Percentiles rank a stretch among this genome's conserved stretches.
Evolutionary conservation across 2,329 filamentous ascomycete genomes (phyloP).

Genomic region (Nothopassalora personata): DNA sequence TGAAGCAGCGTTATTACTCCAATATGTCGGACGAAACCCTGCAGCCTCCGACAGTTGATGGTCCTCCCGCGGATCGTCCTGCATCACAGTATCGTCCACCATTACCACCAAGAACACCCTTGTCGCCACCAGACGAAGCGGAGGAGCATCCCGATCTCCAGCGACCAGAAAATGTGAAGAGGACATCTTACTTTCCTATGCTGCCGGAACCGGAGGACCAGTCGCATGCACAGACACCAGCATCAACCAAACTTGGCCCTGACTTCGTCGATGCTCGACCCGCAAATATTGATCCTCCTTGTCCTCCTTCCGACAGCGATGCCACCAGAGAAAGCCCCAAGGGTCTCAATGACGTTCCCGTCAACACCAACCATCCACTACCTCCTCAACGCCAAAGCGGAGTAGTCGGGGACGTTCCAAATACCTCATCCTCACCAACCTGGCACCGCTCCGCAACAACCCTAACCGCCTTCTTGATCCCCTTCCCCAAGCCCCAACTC

Average conservation of each 20-base stretch:
- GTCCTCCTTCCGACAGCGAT: not conserved
- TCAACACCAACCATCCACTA: not conserved
- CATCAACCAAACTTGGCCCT: not conserved
- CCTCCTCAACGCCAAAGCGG: slow-evolving; percentile 1
- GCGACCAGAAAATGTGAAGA: not conserved
- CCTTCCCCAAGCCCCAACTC: slow-evolving; percentile 39
- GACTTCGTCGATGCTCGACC: too few species aligned
- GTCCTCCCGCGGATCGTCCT: not conserved
- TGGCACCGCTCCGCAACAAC: slow-evolving; percentile 39
- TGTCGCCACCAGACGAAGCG: slow-evolving; percentile 1
- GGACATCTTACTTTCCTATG: not conserved
- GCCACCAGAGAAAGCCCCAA: not conserved
- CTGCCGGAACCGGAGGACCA: not conserved
- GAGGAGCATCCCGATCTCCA: not conserved
- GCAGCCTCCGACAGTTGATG: not conserved
- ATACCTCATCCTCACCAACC: slow-evolving; percentile 19
- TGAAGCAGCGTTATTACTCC: not conserved
- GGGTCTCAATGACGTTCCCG: slow-evolving; percentile 2
- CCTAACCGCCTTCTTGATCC: slow-evolving; percentile 40
- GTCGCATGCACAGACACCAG: not conserved
- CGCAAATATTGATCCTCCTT: too few species aligned
- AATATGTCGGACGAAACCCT: not conserved
- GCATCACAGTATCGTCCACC: not conserved
- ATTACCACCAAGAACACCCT: not conserved
- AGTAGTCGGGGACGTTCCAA: too few species aligned